Conservation (phyloP, 495 filamentous ascomycete species). For the Penicillium manginii region DNA sequence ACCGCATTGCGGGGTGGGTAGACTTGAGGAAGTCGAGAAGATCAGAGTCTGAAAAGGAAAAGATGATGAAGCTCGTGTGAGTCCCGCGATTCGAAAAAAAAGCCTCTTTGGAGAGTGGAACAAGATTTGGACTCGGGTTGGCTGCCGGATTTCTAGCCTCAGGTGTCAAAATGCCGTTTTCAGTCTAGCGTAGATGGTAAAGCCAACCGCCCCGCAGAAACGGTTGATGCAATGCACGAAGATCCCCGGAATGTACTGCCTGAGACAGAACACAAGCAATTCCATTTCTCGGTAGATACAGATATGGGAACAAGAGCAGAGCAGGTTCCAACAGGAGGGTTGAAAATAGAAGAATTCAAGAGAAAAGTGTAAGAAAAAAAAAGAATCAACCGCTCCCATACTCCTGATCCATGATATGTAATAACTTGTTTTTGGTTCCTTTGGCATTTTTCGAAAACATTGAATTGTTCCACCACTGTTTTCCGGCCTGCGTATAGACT, state of each 20-base stretch:
- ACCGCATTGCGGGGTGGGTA: conserved; percentile 41
- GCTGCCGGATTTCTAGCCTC: conserved; percentile 19
- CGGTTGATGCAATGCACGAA: conserved; percentile 8
- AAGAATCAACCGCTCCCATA: conserved; percentile 43
- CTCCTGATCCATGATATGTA: conserved; percentile 49
- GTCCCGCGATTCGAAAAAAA: conserved; percentile 43
- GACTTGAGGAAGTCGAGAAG: conserved; percentile 19
- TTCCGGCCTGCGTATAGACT: conserved; percentile 3
- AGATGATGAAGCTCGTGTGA: conserved; percentile 38
- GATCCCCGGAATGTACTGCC: conserved; percentile 7
- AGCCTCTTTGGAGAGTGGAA: conserved; percentile 40
- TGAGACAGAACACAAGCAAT: neutral
- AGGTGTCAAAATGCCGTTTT: conserved; percentile 32
- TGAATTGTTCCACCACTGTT: conserved; percentile 10
- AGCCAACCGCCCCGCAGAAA: conserved; percentile 21
- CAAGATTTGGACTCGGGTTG: conserved; percentile 27
- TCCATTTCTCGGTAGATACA: conserved; percentile 20
- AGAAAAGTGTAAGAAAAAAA: conserved; percentile 43
- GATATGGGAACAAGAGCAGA: conserved; percentile 3
- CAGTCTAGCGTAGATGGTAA: conserved; percentile 34
- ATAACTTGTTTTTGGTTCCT: neutral
- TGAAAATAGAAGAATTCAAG: conserved; percentile 17
- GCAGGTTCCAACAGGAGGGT: neutral
- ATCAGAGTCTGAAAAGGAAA: conserved; percentile 28
- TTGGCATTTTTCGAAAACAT: conserved; percentile 10